A percentile compares a stretch with the other conserved stretches of the same genome.
Conservation (phyloP, 441 rosid species). For the Daphne laureola region DNA sequence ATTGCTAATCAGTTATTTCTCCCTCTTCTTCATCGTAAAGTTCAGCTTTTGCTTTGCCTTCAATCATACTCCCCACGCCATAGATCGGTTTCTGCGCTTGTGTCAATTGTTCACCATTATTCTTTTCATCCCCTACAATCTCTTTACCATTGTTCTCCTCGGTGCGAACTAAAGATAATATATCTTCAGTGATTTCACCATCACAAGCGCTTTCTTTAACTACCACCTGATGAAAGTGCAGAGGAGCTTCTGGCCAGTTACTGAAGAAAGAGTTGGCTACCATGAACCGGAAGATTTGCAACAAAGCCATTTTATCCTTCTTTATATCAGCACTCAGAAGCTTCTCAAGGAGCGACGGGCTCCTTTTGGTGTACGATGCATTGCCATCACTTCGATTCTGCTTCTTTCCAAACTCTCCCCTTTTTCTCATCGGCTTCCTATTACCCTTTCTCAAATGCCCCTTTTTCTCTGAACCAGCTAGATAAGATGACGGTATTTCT, state of each 20-base stretch:
- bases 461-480: slow-evolving; percentile 40
- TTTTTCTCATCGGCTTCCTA: slow-evolving; percentile 21
- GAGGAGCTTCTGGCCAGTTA: slow-evolving; percentile 50
- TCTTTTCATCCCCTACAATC: slow-evolving; percentile 4
- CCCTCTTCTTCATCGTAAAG: slow-evolving; percentile 40
- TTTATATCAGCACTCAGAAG: slow-evolving; percentile 64
- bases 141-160: slow-evolving; percentile 18
- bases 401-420: slow-evolving; percentile 32
- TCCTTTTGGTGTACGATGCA: slow-evolving; percentile 24
- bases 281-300: slow-evolving; percentile 75
- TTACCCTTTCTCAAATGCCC: slow-evolving; percentile 24
- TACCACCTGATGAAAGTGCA: slow-evolving; percentile 46
- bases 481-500: slow-evolving; percentile 72
- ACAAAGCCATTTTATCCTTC: slow-evolving; percentile 51
- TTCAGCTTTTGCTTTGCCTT: slow-evolving; percentile 3
- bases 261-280: slow-evolving; percentile 58
- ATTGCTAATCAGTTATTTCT: slow-evolving; percentile 40
- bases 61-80: slow-evolving; percentile 3
- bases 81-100: slow-evolving; percentile 8
- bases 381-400: slow-evolving; percentile 22
- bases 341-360: slow-evolving; percentile 71
- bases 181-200: slow-evolving; percentile 19
- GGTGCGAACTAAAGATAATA: slow-evolving; percentile 12
- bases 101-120: background rate
- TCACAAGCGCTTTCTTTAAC: slow-evolving; percentile 40